Conservation (phyloP, 179 eudicot species). For the Vitellaria paradoxa region DNA sequence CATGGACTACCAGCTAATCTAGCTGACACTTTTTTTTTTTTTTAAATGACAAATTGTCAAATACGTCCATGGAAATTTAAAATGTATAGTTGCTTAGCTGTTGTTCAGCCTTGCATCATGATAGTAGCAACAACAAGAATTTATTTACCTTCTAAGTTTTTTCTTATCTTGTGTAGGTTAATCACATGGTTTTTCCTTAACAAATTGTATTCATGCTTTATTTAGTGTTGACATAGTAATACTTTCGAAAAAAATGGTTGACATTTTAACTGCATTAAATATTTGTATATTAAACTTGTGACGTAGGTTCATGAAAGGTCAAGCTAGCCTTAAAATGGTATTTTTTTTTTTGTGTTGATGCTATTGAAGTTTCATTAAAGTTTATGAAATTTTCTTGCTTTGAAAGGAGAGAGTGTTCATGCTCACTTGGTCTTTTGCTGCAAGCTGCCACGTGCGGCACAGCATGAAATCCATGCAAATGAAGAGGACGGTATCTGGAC, state of each 20-base stretch:
- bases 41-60: too few relatives aligned
- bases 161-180: neutral
- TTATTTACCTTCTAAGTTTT: neutral
- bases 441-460: neutral
- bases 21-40: too few relatives aligned
- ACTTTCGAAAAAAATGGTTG: too few relatives aligned
- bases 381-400: neutral
- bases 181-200: neutral
- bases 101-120: neutral
- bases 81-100: neutral
- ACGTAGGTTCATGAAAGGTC: neutral
- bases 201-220: neutral
- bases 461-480: neutral
- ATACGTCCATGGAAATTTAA: neutral
- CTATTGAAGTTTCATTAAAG: neutral
- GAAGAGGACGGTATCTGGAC: neutral
- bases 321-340: neutral
- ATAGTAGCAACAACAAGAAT: neutral
- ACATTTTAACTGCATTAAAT: too few relatives aligned
- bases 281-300: neutral
- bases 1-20: too few relatives aligned
- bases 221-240: neutral
- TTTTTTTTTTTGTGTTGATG: neutral
- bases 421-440: neutral
- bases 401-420: neutral